Evolutionary conservation across 805 yeast species (phyloP).

Genomic region (Saccharomycopsis sp.): DNA sequence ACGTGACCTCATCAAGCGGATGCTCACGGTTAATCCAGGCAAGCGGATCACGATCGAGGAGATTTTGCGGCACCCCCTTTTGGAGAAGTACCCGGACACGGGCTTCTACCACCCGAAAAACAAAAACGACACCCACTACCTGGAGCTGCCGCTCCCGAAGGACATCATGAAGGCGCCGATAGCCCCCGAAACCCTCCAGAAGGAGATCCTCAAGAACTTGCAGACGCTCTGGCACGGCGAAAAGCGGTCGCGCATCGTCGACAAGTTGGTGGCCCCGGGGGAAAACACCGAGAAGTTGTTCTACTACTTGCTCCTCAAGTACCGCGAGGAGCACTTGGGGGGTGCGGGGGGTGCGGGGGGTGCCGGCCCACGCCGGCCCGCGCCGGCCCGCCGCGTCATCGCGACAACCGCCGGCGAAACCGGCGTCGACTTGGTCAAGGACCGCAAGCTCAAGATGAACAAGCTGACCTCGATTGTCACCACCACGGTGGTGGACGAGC

Average conservation of each 20-base stretch:
- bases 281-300: conserved; percentile 76
- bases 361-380: not conserved
- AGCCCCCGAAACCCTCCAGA: conserved; percentile 50
- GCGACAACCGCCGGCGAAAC: conserved; percentile 15
- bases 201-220: conserved; percentile 66
- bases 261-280: conserved; percentile 45
- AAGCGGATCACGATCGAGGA: conserved; percentile 73
- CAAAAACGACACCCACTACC: conserved; percentile 33
- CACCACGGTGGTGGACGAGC: conserved; percentile 33
- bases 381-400: conserved; percentile 24
- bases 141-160: conserved; percentile 32
- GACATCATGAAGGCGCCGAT: conserved; percentile 24
- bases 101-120: conserved; percentile 29
- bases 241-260: conserved; percentile 43
- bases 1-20: conserved; percentile 70
- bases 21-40: conserved; percentile 77
- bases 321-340: conserved; percentile 74
- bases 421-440: conserved; percentile 17
- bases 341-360: conserved; percentile 6
- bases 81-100: conserved; percentile 55
- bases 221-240: conserved; percentile 81
- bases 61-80: conserved; percentile 73
- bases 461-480: conserved; percentile 36
- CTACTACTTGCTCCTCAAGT: conserved; percentile 66
- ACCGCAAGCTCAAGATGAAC: conserved; percentile 27